These are phyloP conservation scores for Porpolomopsis calyptriformis DNA, from an alignment of 768 basidiomycete genomes.

Conservation along the genomic window DNA sequence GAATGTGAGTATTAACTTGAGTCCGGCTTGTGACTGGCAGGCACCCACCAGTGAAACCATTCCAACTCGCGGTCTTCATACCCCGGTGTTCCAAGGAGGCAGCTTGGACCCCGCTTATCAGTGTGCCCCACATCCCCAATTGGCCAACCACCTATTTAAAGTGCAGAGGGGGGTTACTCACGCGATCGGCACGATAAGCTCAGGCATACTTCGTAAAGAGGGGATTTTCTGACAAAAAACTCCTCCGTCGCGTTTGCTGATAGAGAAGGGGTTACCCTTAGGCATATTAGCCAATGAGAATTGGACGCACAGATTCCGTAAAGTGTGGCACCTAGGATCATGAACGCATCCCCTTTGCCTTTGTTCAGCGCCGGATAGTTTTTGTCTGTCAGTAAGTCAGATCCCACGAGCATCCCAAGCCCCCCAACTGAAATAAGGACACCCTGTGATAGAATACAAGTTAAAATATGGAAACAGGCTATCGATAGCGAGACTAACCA, in stretches of 20 bases:
- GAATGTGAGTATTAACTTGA: neutral
- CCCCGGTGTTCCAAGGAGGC: slow-evolving; percentile 59
- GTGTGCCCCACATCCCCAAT: slow-evolving; percentile 73
- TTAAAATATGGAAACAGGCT: neutral
- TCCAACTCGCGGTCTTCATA: slow-evolving; percentile 64
- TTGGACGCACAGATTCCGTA: slow-evolving; percentile 69
- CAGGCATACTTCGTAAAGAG: slow-evolving; percentile 57
- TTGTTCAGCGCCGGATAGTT: slow-evolving; percentile 53
- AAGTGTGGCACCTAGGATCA: slow-evolving; percentile 76
- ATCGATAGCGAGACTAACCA: slow-evolving; percentile 34
- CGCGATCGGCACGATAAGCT: neutral
- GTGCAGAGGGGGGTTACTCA: neutral
- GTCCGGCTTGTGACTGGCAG: neutral
- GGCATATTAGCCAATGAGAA: neutral
- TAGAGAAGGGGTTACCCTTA: neutral
- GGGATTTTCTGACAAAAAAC: slow-evolving; percentile 68
- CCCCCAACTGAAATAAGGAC: slow-evolving; percentile 64
- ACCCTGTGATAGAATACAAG: slow-evolving; percentile 34
- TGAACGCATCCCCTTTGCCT: slow-evolving; percentile 77
- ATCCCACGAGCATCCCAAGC: slow-evolving; percentile 68
- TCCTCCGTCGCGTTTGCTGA: slow-evolving; percentile 84
- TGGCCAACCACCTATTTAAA: slow-evolving; percentile 60
- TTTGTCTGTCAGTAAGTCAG: slow-evolving; percentile 71
- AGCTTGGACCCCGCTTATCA: slow-evolving; percentile 73
- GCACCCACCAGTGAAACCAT: slow-evolving; percentile 52